These are phyloP conservation scores for Fusarium sp. DNA, from an alignment of 2,329 filamentous ascomycete species.

Conservation along the genomic window DNA sequence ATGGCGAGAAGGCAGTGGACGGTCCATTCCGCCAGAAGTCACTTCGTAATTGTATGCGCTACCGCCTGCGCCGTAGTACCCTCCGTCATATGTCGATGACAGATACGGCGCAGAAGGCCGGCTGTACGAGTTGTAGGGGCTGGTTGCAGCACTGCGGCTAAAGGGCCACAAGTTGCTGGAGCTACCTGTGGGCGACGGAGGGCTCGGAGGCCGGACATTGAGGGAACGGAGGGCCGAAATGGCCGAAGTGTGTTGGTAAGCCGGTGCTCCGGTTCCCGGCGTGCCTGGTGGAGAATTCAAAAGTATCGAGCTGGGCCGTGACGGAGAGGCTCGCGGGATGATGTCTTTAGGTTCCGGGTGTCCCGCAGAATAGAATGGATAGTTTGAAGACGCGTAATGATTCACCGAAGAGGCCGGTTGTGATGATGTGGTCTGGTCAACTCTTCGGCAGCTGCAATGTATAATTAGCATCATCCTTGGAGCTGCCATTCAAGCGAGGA, in stretches of 20 bases:
- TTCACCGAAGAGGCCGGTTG: conserved; percentile 45
- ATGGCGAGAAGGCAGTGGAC: conserved; percentile 67
- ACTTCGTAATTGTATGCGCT: conserved; percentile 54
- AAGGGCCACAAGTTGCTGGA: conserved; percentile 65
- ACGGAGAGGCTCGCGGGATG: conserved; percentile 71
- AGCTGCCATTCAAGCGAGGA: conserved; percentile 12
- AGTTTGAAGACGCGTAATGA: conserved; percentile 51
- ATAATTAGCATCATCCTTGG: conserved; percentile 37
- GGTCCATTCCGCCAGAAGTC: conserved; percentile 56
- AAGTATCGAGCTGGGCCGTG: conserved; percentile 66
- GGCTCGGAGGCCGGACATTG: conserved; percentile 64
- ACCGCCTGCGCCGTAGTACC: conserved; percentile 47
- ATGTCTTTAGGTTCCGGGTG: conserved; percentile 69
- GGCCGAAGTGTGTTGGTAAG: conserved; percentile 60
- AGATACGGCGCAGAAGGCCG: conserved; percentile 56
- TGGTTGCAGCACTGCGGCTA: conserved; percentile 61
- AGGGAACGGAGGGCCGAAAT: conserved; percentile 67
- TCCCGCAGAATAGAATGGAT: conserved; percentile 59
- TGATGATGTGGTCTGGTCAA: conserved; percentile 59
- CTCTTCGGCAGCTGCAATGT: conserved; percentile 61
- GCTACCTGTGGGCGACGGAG: conserved; percentile 62
- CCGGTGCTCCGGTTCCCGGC: conserved; percentile 49
- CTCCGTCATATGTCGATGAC: conserved; percentile 65
- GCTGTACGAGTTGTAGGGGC: conserved; percentile 64
- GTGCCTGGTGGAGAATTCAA: conserved; percentile 64